Conservation (phyloP, 2,329 filamentous ascomycete species). For the Xylaria sp. region DNA sequence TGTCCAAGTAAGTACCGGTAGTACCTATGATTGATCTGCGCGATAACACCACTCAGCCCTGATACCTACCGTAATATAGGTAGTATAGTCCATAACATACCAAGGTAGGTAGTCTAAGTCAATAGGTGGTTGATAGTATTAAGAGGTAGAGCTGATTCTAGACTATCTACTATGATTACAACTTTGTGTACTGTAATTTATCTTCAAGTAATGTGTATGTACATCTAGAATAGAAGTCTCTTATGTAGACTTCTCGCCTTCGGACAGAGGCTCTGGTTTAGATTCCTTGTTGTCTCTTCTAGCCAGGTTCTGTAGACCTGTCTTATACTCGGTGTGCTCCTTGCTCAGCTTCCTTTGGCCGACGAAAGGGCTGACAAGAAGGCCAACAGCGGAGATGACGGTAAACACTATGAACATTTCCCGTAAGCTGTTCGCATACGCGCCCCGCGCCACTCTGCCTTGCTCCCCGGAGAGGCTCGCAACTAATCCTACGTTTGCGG, state of each 20-base stretch:
- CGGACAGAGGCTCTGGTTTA: slow-evolving; percentile 16
- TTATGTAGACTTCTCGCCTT: slow-evolving; percentile 29
- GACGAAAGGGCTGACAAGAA: slow-evolving; percentile 60
- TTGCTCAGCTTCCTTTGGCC: slow-evolving; percentile 62
- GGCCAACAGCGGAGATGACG: slow-evolving; percentile 58
- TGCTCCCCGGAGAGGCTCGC: slow-evolving; percentile 55
- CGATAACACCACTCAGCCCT: neutral
- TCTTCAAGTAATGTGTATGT: slow-evolving; percentile 3
- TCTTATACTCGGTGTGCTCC: slow-evolving; percentile 67
- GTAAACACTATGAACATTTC: slow-evolving; percentile 70
- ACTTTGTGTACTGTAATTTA: neutral
- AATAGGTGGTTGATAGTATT: neutral
- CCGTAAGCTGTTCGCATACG: slow-evolving; percentile 61
- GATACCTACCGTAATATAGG: neutral
- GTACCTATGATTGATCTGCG: neutral
- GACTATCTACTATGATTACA: slow-evolving; percentile 18
- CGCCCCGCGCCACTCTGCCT: slow-evolving; percentile 50
- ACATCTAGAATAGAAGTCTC: neutral
- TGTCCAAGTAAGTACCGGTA: no score
- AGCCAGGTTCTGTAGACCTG: slow-evolving; percentile 58
- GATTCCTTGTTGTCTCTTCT: slow-evolving; percentile 26
- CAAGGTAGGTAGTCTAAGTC: no score
- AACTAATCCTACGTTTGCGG: slow-evolving; percentile 62
- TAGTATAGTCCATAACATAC: no score
- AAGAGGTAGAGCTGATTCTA: neutral